phyloP scores from a whole-genome alignment of 2,329 filamentous ascomycete species.

The Epichloe brachyelytri region DNA sequence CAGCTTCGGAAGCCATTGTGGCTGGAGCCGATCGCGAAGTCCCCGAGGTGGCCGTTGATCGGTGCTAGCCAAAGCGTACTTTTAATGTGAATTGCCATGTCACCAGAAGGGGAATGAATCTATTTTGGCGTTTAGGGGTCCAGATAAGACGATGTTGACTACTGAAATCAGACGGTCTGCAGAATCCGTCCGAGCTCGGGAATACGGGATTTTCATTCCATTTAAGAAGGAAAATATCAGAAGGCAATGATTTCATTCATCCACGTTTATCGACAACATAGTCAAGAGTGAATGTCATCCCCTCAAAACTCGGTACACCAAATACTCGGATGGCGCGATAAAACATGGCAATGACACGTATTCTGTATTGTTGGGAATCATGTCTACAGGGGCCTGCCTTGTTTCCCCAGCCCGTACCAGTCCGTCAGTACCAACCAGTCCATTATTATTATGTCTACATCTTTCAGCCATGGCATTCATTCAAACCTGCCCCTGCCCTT shows the following conservation, averaged over 20 bases:
- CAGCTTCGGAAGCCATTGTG: conserved; percentile 30
- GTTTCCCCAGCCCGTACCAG: too few relatives aligned
- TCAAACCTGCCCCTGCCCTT: too few relatives aligned
- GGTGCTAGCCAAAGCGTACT: not conserved
- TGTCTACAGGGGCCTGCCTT: not conserved
- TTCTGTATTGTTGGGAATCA: not conserved
- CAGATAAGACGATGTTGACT: not conserved
- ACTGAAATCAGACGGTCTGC: not conserved
- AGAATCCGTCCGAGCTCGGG: not conserved
- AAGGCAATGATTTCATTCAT: not conserved
- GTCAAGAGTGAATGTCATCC: too few relatives aligned
- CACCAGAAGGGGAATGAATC: not conserved
- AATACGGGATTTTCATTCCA: not conserved
- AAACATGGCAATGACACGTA: too few relatives aligned
- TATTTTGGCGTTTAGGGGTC: not conserved
- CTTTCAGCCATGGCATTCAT: not conserved
- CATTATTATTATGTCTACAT: not conserved
- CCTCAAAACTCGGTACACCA: too few relatives aligned
- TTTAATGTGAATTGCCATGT: not conserved
- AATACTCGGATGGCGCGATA: too few relatives aligned
- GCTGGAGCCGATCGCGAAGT: conserved; percentile 28
- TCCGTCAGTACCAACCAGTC: too few relatives aligned
- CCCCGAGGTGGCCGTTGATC: conserved; percentile 22
- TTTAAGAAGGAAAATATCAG: not conserved
- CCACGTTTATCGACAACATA: too few relatives aligned